Evolutionary conservation across 2,329 filamentous ascomycete genomes (phyloP).

Genomic region (Nannizziopsis arthrosporioides): DNA sequence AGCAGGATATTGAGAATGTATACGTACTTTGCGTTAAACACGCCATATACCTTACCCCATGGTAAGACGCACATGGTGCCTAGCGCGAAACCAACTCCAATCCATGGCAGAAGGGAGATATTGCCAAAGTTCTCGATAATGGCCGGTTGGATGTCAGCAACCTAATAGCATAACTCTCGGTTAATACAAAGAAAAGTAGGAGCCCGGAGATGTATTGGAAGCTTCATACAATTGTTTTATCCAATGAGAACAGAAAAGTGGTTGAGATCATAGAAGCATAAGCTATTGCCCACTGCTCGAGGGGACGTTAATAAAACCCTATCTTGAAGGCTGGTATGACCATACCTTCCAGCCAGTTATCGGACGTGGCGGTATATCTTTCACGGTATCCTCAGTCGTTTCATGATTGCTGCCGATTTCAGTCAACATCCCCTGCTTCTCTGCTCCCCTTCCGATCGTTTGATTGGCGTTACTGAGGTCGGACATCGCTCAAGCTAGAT

Average conservation of each 20-base stretch:
- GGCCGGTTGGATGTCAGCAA: slow-evolving; percentile 17
- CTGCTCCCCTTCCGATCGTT: too few species aligned
- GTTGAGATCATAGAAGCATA: slow-evolving; percentile 13
- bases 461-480: too few species aligned
- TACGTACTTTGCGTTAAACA: slow-evolving; percentile 38
- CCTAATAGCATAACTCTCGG: neutral
- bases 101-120: slow-evolving; percentile 34
- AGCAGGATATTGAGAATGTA: slow-evolving; percentile 23
- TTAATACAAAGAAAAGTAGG: neutral
- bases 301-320: too few species aligned
- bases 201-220: neutral
- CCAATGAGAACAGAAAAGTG: slow-evolving; percentile 13
- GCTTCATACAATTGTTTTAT: slow-evolving; percentile 11
- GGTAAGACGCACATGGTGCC: slow-evolving; percentile 32
- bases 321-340: too few species aligned
- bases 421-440: too few species aligned
- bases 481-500: too few species aligned
- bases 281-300: slow-evolving; percentile 12
- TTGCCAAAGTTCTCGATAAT: slow-evolving; percentile 32
- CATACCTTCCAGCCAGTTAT: too few species aligned
- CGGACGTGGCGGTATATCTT: too few species aligned
- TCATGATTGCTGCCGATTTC: too few species aligned
- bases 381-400: too few species aligned
- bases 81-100: slow-evolving; percentile 34
- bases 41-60: slow-evolving; percentile 29